Conservation (phyloP, 805 yeast genomes). For the Zygotorulaspora danielsina region DNA sequence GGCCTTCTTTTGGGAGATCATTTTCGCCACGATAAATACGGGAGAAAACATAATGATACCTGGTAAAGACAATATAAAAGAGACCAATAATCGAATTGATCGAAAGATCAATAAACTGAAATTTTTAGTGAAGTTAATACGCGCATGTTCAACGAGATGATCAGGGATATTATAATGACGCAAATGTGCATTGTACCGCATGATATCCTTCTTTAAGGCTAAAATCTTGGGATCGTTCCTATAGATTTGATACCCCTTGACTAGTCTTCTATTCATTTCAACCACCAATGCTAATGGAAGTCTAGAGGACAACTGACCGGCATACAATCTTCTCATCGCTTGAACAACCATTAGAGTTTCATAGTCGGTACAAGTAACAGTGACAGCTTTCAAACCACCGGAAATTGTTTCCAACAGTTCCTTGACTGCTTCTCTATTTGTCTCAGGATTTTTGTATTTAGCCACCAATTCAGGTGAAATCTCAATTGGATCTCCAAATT, state of each 20-base stretch:
- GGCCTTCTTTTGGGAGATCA: conserved; percentile 69
- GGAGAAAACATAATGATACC: conserved; percentile 88
- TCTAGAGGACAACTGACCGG: conserved; percentile 63
- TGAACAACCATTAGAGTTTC: conserved; percentile 87
- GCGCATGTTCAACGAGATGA: conserved; percentile 48
- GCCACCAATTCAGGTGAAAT: conserved; percentile 58
- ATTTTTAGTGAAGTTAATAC: conserved; percentile 48
- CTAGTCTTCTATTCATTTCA: conserved; percentile 85
- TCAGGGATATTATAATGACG: conserved; percentile 59
- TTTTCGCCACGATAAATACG: conserved; percentile 73
- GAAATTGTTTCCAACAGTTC: conserved; percentile 67
- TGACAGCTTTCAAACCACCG: conserved; percentile 73
- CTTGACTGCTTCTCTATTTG: conserved; percentile 67
- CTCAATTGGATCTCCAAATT: conserved; percentile 84
- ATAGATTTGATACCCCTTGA: conserved; percentile 73
- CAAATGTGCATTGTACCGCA: conserved; percentile 69
- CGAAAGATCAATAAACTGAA: conserved; percentile 54
- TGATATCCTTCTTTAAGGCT: conserved; percentile 56
- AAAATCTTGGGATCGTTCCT: conserved; percentile 66
- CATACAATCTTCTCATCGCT: conserved; percentile 85
- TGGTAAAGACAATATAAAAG: conserved; percentile 70
- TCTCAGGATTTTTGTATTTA: conserved; percentile 58
- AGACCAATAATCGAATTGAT: conserved; percentile 48
- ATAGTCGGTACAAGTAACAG: conserved; percentile 83
- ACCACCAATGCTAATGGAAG: conserved; percentile 79